Base-by-base conservation (phyloP, 805 yeast genomes). In the Pichia nanzhaoensis region DNA sequence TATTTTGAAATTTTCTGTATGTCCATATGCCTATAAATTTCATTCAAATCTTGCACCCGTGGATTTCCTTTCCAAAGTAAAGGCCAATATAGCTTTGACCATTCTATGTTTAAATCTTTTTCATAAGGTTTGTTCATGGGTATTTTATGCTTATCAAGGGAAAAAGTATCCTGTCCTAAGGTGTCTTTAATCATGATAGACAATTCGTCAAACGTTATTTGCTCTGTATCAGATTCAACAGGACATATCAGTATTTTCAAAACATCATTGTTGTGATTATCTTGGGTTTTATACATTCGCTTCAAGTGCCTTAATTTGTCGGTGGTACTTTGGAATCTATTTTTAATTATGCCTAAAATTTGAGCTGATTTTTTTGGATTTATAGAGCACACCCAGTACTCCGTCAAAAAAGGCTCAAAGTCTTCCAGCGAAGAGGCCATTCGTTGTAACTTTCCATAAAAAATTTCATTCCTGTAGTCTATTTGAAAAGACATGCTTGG, bases 31-130 rank as follows among this genome's bases (percentile, higher is more conserved):
- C 50, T 56, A 42, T 50, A 51, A 19, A 51, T 46, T 46, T 76
- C 78, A 24, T 82, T 78, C 34, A 87, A 62, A 28, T 74, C 75
- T 55, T 84, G 93, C 48, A 80, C 78, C 53, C 80, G 71, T 0
- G 95, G 95, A 57, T 90, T 88, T 0, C 98, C 98, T 53, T 89
- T 81, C 98, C 98, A 93, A 34, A 87, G 72, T 44, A 87, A 65
- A 0, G 98, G 98, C 99, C 98, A 91, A 52, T 73, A 75, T 16
- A 66, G 52, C 4, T 61, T 45, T 2, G 89, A 74, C 96, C 96
- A 90, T 35, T 68, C 66, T 1, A 63, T 47, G 19, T 83, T 74
- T 14, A 78, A 61, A n/a, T 82, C 88, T 52, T 82, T 84, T 3
- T 87, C 78, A 5, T 74, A 69, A 0, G 97, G 95, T n/a, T 75